A percentile compares a stretch with the other conserved stretches of the same genome.
Conservation (phyloP, 371 early-diverging fungal species). For the Lichtheimia hyalospora region DNA sequence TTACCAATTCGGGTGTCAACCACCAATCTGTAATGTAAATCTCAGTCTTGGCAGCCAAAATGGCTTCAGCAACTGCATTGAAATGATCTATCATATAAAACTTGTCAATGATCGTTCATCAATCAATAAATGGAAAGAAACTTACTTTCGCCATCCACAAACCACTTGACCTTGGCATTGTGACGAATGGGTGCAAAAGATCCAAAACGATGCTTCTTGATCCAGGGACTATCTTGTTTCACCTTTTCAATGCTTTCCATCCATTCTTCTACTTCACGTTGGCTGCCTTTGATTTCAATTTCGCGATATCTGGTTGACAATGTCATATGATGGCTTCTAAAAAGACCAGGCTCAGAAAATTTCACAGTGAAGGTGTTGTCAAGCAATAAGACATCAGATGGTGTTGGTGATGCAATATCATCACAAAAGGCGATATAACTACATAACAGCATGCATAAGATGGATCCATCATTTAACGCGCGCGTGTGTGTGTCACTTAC, state of each 20-base stretch:
- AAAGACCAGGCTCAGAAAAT: slow-evolving; percentile 23
- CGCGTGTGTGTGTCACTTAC: slow-evolving; percentile 31
- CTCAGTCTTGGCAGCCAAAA: slow-evolving; percentile 72
- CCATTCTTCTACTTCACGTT: slow-evolving; percentile 68
- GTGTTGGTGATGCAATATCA: slow-evolving; percentile 49
- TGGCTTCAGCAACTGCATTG: slow-evolving; percentile 76
- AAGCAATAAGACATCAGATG: slow-evolving; percentile 72
- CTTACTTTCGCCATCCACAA: slow-evolving; percentile 77
- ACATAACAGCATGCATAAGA: neutral
- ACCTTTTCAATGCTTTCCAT: slow-evolving; percentile 59
- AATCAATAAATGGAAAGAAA: neutral
- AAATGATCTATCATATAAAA: slow-evolving; percentile 66
- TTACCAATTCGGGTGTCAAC: slow-evolving; percentile 79
- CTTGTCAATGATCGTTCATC: neutral
- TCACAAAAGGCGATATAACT: slow-evolving; percentile 62
- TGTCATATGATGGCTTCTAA: slow-evolving; percentile 40
- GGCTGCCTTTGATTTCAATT: slow-evolving; percentile 69
- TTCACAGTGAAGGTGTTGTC: slow-evolving; percentile 56
- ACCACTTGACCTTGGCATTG: slow-evolving; percentile 71
- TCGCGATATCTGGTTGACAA: slow-evolving; percentile 57
- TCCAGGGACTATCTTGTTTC: slow-evolving; percentile 69
- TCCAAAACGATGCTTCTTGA: slow-evolving; percentile 64
- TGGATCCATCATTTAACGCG: neutral
- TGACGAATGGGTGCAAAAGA: slow-evolving; percentile 83
- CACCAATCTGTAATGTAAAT: slow-evolving; percentile 95